Base-by-base conservation (phyloP, 2,329 filamentous ascomycete genomes). In the Blastomyces silverae region DNA sequence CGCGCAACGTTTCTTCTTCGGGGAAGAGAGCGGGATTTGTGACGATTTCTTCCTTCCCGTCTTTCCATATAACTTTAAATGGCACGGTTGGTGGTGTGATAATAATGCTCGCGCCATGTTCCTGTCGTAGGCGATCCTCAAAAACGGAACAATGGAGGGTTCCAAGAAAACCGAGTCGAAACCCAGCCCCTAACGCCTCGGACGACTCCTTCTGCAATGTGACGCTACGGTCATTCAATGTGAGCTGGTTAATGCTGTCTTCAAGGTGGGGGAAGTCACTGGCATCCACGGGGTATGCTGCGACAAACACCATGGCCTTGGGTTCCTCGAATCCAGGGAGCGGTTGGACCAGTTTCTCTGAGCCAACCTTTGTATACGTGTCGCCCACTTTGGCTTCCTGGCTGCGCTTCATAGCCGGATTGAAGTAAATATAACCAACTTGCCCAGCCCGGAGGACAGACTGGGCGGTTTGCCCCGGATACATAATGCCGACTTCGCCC, bases 91-190 rank as follows among this genome's bases (percentile, higher is more conserved):
- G 94, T 48, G 96, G 93, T 0, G 94, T 99, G 74, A 99, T 94
- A 77, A 99, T 97, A 73, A 99, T 92, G 72, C 87, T 94, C 2
- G 90, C 89, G 5, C 93, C 94, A 72, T 99, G 92, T 76, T 99
- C 94, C 77, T 97, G 92, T 55, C 91, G 87, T 63, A 99, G 79
- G 0, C 94, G 89, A 76, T 99, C 94, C 77, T 99, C 92, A 71
- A 99, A 99, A 4, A 99, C 94, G n/a, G 92, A 97, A 79, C 94
- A 97, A 76, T 99, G 94, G 59, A 99, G 81, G 15, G 92, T 97
- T n/a, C 94, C 94, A 3, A 99, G 79, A 73, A 99, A 99, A 0
- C 94, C 94, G 13, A 99, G 80, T 57, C 94, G 87, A 89, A 94
- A 99, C 1, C 94, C 94, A 0, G 93, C 90, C 0, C 94, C 94